Evolutionary conservation across 176 grass and related monocot species (phyloP).

Genomic region (Oryza brachyantha): DNA sequence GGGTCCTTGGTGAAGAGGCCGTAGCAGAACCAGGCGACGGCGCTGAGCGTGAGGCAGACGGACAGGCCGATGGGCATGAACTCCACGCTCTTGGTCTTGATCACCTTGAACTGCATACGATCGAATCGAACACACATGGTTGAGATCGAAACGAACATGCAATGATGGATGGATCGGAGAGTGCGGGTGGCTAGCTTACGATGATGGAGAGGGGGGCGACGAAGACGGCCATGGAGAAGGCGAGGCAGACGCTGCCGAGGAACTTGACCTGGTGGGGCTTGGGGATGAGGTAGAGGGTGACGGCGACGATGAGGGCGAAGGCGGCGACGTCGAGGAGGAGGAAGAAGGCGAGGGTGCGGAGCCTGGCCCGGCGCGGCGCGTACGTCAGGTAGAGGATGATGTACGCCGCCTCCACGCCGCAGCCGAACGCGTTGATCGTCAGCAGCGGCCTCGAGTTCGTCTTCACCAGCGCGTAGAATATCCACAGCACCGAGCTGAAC

Average conservation of each 20-base stretch:
- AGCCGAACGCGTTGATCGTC: slow-evolving; percentile 77
- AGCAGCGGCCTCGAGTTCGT: slow-evolving; percentile 58
- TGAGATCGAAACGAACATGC: too few species aligned
- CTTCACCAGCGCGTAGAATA: slow-evolving; percentile 85
- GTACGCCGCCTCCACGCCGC: slow-evolving; percentile 65
- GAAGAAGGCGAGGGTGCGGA: slow-evolving; percentile 53
- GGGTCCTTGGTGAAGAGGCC: slow-evolving; percentile 68
- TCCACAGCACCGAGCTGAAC: slow-evolving; percentile 88
- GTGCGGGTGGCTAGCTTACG: slow-evolving; percentile 47
- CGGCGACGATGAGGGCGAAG: slow-evolving; percentile 50
- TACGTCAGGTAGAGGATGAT: slow-evolving; percentile 62
- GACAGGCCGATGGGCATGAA: slow-evolving; percentile 86
- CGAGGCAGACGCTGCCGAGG: slow-evolving; percentile 92
- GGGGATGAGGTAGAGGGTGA: slow-evolving; percentile 37
- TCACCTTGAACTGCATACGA: slow-evolving; percentile 51
- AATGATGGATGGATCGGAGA: too few species aligned
- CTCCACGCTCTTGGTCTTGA: slow-evolving; percentile 79
- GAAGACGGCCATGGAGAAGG: slow-evolving; percentile 88
- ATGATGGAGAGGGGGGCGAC: slow-evolving; percentile 92
- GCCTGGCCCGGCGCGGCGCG: slow-evolving; percentile 38
- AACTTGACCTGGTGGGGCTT: slow-evolving; percentile 40
- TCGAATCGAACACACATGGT: too few species aligned
- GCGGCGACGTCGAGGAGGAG: slow-evolving; percentile 65
- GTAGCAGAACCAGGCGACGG: slow-evolving; percentile 75
- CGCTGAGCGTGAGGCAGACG: slow-evolving; percentile 67